Conservation (phyloP, 768 basidiomycete species). For the Lentinula lateritia region DNA sequence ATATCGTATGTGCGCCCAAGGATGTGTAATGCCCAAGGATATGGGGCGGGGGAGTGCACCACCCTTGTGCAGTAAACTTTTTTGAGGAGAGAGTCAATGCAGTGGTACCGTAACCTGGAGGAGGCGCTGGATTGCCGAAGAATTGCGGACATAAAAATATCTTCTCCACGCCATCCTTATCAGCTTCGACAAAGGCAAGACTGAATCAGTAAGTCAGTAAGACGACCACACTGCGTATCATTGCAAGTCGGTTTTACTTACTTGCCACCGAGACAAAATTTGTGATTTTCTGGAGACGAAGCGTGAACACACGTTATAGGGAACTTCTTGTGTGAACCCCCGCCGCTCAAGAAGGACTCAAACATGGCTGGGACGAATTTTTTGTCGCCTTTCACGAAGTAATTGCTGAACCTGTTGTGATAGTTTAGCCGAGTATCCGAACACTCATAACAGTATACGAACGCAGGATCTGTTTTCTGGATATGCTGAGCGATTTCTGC, state of each 20-base stretch:
- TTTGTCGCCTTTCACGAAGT: not conserved
- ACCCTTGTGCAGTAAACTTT: not conserved
- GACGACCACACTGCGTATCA: too few species aligned
- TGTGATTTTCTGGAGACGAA: not conserved
- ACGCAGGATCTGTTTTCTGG: not conserved
- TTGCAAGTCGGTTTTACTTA: not conserved
- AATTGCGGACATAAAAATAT: not conserved
- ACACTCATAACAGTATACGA: not conserved
- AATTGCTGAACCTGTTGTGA: not conserved
- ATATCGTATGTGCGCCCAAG: not conserved
- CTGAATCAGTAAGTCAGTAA: not conserved
- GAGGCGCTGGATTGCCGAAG: not conserved
- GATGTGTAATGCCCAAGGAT: not conserved
- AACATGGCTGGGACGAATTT: not conserved
- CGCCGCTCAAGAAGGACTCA: not conserved
- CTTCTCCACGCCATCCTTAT: not conserved
- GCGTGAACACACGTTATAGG: not conserved
- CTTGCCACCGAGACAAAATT: not conserved
- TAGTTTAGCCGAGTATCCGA: not conserved
- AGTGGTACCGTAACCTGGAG: not conserved
- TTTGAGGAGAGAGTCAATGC: not conserved
- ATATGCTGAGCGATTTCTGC: not conserved
- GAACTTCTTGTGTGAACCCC: not conserved
- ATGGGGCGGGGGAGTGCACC: not conserved
- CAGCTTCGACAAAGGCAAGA: not conserved